These are phyloP conservation scores for Cucurbita pepo DNA, from an alignment of 306 rosid genomes.

Conservation along the genomic window DNA sequence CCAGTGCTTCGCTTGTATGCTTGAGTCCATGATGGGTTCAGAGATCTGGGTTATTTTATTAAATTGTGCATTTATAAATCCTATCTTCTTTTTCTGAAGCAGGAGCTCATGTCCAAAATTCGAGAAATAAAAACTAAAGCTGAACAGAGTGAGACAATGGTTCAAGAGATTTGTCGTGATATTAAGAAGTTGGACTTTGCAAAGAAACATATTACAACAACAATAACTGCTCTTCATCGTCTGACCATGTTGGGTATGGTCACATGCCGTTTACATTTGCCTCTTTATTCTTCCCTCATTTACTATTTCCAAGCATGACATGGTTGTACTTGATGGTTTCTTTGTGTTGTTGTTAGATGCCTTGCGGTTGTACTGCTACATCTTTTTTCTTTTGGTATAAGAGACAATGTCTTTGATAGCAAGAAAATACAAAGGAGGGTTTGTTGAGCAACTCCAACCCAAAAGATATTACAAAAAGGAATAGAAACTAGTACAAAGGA, in stretches of 20 bases:
- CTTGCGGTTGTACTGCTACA: neutral
- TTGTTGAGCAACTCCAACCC: neutral
- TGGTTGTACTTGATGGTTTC: neutral
- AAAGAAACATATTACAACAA: constrained; percentile 93
- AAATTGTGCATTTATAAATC: neutral
- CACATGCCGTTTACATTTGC: neutral
- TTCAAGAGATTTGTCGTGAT: constrained; percentile 95
- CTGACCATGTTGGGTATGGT: constrained; percentile 81
- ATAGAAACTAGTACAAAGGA: neutral
- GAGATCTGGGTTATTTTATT: neutral
- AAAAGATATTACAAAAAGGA: neutral
- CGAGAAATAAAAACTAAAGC: constrained; percentile 93
- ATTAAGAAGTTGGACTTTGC: constrained; percentile 95
- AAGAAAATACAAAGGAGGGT: neutral
- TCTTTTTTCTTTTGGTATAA: neutral
- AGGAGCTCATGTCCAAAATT: constrained; percentile 96
- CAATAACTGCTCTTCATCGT: constrained; percentile 96
- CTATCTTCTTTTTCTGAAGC: constrained; percentile 13
- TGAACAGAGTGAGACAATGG: constrained; percentile 96
- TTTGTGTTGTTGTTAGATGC: neutral
- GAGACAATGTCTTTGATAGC: neutral
- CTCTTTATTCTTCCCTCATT: neutral
- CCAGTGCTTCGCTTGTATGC: neutral
- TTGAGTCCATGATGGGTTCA: neutral
- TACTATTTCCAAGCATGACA: too few relatives aligned